phyloP scores from a whole-genome alignment of 441 rosid genomes.

The Euphorbia celastroides region DNA sequence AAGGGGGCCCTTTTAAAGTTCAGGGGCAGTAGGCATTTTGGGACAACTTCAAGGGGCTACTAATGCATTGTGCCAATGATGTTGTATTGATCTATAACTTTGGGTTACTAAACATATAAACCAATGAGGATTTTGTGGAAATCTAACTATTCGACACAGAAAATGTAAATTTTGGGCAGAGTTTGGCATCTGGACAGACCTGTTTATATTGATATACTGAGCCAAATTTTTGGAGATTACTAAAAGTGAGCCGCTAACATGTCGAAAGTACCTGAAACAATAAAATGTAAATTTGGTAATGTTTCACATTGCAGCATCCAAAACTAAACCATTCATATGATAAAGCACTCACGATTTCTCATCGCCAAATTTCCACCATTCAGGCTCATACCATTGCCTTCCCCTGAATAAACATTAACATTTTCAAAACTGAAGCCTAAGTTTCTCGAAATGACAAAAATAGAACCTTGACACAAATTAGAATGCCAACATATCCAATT shows the following conservation, averaged over 20 bases:
- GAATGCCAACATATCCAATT: not conserved
- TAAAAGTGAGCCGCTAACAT: conserved; percentile 66
- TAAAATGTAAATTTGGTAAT: conserved; percentile 13
- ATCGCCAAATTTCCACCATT: conserved; percentile 98
- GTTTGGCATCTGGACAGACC: conserved; percentile 40
- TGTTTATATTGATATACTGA: conserved; percentile 80
- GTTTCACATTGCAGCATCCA: not conserved
- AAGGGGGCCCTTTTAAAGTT: too few species aligned
- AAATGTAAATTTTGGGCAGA: not conserved
- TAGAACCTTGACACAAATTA: not conserved
- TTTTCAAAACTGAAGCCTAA: not conserved
- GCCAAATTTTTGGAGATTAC: conserved; percentile 88
- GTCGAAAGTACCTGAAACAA: conserved; percentile 81
- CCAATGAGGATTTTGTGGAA: not conserved
- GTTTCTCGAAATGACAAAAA: not conserved
- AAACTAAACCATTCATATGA: conserved; percentile 14
- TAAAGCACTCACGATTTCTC: conserved; percentile 73
- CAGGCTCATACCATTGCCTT: conserved; percentile 93
- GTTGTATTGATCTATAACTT: not conserved
- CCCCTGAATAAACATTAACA: conserved; percentile 50
- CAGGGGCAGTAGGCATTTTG: too few species aligned
- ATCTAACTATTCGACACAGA: not conserved
- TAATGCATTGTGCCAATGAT: too few species aligned
- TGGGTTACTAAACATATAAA: not conserved
- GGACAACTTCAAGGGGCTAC: too few species aligned